Base-by-base conservation (phyloP, 1,284 basidiomycete species). In the Naganishia sp. region DNA sequence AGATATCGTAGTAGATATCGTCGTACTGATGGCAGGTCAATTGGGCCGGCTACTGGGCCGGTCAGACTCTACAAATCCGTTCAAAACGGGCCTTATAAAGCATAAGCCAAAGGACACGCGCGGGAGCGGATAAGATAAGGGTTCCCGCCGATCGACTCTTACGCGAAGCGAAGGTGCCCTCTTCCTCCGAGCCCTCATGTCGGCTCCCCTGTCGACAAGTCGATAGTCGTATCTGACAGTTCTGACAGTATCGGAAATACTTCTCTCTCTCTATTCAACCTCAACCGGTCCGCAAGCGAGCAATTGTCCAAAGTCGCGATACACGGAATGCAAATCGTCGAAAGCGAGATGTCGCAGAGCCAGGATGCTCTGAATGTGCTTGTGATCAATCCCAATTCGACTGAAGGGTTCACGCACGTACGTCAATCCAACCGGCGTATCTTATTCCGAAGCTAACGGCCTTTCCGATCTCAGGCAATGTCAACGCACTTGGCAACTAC, bases 371-470 rank as follows among this genome's bases (percentile, higher is more conserved):
- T 68, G 9, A 33, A 60, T 43, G 71, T 85, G 42, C 81, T 84
- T 10, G 70, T 85, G 57, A 80, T 84, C 73, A 84, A 85, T 69
- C 84, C 84, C 11, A 84, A 85, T 70, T 82, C 83, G 9, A 82
- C 83, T 0, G 59, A 72, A 43, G 79, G 75, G 31, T 82, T 83
- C 74, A 83, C 82, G 21, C 72, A 74, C 6, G 68, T 69, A 31
- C 52, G 64, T 23, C 57, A 64, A 3, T 71, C 72, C 61, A 44
- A 55, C 42, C n/a, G n/a, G 28, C 28, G 18, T n/a, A 18, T 66
- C 16, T 23, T 74, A 72, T 10, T 72, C 81, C 13, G 70, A 72
- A 43, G 23, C 39, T 49, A 4, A 5, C 16, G 5, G 42, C 3
- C 11, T 15, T 67, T 63, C 68, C 10, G 25, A 42, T 28, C 55